Conservation (phyloP, 495 filamentous ascomycete species). For the Aspergillus cavernicola region DNA sequence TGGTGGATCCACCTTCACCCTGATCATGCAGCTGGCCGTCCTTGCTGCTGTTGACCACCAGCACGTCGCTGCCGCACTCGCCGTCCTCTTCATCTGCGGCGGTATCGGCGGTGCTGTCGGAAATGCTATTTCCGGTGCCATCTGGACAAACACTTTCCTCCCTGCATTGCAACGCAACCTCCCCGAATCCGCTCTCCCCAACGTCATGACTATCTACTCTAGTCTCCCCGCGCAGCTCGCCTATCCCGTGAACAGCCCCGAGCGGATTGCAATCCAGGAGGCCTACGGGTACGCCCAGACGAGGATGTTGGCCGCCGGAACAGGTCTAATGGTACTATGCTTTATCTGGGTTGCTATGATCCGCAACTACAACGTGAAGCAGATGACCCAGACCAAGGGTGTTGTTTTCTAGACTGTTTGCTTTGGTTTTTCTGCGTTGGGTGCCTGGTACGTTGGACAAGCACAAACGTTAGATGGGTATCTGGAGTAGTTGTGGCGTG, state of each 20-base stretch:
- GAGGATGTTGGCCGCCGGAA: conserved; percentile 49
- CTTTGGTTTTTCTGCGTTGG: not conserved
- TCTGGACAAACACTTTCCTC: conserved; percentile 64
- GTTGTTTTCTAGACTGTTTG: conserved; percentile 19
- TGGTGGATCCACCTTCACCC: conserved; percentile 52
- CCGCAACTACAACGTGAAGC: conserved; percentile 53
- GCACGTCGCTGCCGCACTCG: conserved; percentile 62
- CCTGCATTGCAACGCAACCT: conserved; percentile 49
- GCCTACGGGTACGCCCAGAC: conserved; percentile 55
- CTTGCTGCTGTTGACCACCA: conserved; percentile 64
- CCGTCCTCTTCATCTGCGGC: conserved; percentile 57
- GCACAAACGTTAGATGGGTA: too few relatives aligned
- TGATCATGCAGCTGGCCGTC: conserved; percentile 62
- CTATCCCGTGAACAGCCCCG: conserved; percentile 48
- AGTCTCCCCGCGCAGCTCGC: conserved; percentile 46
- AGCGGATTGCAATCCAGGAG: conserved; percentile 47
- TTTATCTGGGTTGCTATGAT: conserved; percentile 44
- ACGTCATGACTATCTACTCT: conserved; percentile 49
- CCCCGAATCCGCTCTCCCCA: conserved; percentile 37
- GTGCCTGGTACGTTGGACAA: not conserved
- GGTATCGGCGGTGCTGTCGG: conserved; percentile 65
- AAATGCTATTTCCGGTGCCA: conserved; percentile 54
- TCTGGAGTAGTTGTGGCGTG: too few relatives aligned
- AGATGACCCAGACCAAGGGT: conserved; percentile 39
- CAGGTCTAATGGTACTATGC: conserved; percentile 41